Conservation (phyloP, 225 moss, liverwort and hornwort species). For the Antitrichia curtipendula region DNA sequence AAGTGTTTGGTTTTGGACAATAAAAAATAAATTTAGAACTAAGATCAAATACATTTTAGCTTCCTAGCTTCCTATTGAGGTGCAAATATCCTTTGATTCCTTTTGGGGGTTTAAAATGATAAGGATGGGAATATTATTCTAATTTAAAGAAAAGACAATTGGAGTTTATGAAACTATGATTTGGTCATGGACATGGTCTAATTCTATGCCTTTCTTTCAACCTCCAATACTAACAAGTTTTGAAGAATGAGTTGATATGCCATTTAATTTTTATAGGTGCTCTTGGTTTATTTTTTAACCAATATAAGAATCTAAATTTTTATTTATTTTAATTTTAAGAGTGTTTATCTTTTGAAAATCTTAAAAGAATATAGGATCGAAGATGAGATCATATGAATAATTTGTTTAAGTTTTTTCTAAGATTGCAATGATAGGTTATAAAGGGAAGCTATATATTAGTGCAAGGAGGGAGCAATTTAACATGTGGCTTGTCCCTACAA, state of each 20-base stretch:
- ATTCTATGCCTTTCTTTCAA: neutral
- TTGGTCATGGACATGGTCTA: neutral
- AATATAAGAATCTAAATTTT: neutral
- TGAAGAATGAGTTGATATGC: neutral
- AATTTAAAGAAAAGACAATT: neutral
- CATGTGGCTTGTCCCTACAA: fast-evolving
- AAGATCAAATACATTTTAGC: neutral
- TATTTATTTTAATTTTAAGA: too few relatives aligned
- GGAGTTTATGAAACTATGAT: neutral
- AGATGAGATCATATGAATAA: neutral
- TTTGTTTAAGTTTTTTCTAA: neutral
- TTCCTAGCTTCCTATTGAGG: neutral
- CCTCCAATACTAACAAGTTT: neutral
- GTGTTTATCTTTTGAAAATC: too few relatives aligned
- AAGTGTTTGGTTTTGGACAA: neutral
- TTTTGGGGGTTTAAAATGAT: neutral
- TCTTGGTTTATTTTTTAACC: neutral
- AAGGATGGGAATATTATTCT: neutral
- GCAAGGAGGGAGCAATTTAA: neutral
- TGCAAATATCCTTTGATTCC: neutral
- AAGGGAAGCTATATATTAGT: neutral
- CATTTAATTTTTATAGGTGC: neutral
- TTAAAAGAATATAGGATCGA: too few relatives aligned
- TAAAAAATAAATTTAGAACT: neutral
- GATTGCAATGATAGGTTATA: neutral